Conservation (phyloP, 202 grass and related monocot genomes). For the Carex arenaria region DNA sequence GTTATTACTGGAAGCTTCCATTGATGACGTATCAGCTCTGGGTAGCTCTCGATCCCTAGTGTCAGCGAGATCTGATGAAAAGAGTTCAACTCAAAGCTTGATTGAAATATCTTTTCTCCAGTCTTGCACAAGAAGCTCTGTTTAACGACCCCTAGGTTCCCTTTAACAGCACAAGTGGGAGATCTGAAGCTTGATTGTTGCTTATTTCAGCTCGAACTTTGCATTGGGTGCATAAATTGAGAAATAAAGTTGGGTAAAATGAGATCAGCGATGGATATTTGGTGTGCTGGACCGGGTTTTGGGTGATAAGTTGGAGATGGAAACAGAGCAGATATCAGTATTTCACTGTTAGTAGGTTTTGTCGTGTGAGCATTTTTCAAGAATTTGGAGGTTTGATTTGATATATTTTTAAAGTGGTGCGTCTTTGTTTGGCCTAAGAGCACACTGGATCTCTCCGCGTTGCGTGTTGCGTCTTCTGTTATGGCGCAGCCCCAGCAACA, state of each 20-base stretch:
- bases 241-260: background rate
- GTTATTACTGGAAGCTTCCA: conserved; percentile 7
- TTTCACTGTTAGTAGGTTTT: conserved; percentile 12
- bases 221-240: conserved; percentile 5
- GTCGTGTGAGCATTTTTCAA: background rate
- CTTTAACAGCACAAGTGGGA: background rate
- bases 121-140: background rate
- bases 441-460: conserved; percentile 31
- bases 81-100: background rate
- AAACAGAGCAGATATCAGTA: background rate
- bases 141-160: background rate
- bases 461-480: conserved; percentile 54
- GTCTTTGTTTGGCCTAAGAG: background rate
- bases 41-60: conserved; percentile 8
- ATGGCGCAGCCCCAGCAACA: conserved; percentile 48
- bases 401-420: background rate
- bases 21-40: conserved; percentile 13
- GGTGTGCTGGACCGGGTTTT: conserved; percentile 29
- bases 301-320: conserved; percentile 14
- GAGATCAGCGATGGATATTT: conserved; percentile 23
- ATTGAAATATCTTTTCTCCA: background rate
- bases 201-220: background rate
- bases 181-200: conserved; percentile 13
- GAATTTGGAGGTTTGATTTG: conserved; percentile 19
- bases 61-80: conserved; percentile 16